Conservation (phyloP, 495 filamentous ascomycete species). For the Aspergillus steynii region DNA sequence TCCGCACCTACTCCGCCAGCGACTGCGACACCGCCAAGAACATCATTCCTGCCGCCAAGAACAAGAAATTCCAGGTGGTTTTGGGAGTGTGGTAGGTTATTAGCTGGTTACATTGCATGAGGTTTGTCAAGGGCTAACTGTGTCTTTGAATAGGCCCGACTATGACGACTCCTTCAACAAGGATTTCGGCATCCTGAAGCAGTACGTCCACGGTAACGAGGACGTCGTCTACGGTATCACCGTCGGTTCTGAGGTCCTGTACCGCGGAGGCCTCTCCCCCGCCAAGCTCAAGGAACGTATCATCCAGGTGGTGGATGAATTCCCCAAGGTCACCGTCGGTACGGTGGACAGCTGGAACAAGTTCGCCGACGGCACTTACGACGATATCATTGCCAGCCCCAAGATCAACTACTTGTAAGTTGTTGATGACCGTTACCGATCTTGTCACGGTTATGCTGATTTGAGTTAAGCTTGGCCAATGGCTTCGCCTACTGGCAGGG, state of each 20-base stretch:
- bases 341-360: slow-evolving; percentile 86
- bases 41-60: slow-evolving; percentile 71
- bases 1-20: slow-evolving; percentile 69
- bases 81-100: slow-evolving; percentile 69
- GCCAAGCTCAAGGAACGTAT: slow-evolving; percentile 63
- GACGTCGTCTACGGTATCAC: slow-evolving; percentile 72
- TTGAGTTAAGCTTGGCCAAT: slow-evolving; percentile 57
- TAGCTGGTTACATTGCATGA: background rate
- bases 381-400: slow-evolving; percentile 60
- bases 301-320: slow-evolving; percentile 55
- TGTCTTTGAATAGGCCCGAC: slow-evolving; percentile 57
- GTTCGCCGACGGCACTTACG: slow-evolving; percentile 70
- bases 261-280: slow-evolving; percentile 71
- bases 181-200: slow-evolving; percentile 61
- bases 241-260: slow-evolving; percentile 75
- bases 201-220: slow-evolving; percentile 51
- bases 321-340: slow-evolving; percentile 61
- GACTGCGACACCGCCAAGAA: slow-evolving; percentile 64
- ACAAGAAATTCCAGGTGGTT: slow-evolving; percentile 71
- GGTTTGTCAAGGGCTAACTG: slow-evolving; percentile 10
- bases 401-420: slow-evolving; percentile 62
- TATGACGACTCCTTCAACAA: slow-evolving; percentile 61
- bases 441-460: background rate
- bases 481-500: slow-evolving; percentile 89
- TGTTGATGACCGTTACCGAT: background rate